Conservation (phyloP, 305 asterid genomes). For the Coffea humblotiana region DNA sequence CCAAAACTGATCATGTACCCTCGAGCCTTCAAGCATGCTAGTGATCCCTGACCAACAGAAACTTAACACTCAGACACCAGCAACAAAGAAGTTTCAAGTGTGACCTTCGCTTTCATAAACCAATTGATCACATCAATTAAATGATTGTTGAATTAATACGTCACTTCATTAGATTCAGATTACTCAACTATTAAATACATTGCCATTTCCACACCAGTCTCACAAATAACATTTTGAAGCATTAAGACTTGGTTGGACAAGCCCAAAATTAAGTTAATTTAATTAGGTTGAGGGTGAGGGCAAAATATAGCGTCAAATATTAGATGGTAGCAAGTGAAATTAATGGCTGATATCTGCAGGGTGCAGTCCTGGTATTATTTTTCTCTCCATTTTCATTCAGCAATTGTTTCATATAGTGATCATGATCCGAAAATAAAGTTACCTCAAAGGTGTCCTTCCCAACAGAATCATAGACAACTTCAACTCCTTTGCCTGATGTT, state of each 20-base stretch:
- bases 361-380: too few relatives aligned
- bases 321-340: background rate
- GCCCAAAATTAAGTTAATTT: background rate
- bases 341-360: too few relatives aligned
- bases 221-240: background rate
- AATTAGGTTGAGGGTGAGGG: background rate
- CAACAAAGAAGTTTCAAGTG: background rate
- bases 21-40: constrained; percentile 70
- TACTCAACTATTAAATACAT: background rate
- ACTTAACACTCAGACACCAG: background rate
- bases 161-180: background rate
- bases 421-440: background rate
- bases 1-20: constrained; percentile 90
- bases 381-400: too few relatives aligned
- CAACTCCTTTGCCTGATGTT: constrained; percentile 88
- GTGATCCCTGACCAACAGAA: constrained; percentile 58
- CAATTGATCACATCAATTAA: background rate
- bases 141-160: background rate
- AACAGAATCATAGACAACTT: constrained; percentile 94
- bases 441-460: constrained; percentile 97
- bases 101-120: background rate
- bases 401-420: too few relatives aligned
- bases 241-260: background rate
- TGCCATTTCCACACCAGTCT: background rate
- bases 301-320: background rate